These are phyloP conservation scores for Zoysia matrella DNA, from an alignment of 202 grass and related monocot genomes.

Conservation along the genomic window DNA sequence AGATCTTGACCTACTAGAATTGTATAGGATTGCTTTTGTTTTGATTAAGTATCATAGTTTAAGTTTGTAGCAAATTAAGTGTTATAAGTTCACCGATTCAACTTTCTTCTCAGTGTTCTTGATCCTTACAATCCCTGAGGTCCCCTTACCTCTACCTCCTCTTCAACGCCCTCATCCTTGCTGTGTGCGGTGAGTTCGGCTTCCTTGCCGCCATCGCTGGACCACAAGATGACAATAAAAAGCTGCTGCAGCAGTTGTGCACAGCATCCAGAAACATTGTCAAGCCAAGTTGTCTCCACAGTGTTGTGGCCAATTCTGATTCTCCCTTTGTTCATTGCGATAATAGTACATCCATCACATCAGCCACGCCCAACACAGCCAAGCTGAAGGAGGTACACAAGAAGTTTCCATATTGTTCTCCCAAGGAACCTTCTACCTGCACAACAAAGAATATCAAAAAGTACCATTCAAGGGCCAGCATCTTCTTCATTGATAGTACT, in stretches of 20 bases:
- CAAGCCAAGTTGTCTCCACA: not conserved
- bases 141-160: slow-evolving; percentile 72
- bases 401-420: not conserved
- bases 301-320: not conserved
- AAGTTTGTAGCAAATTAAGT: no score
- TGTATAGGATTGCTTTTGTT: no score
- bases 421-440: not conserved
- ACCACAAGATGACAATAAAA: slow-evolving; percentile 54
- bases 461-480: slow-evolving; percentile 61
- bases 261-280: not conserved
- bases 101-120: no score
- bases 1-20: no score
- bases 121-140: slow-evolving; percentile 51
- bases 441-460: slow-evolving; percentile 46
- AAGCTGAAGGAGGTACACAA: not conserved
- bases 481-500: slow-evolving; percentile 70
- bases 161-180: slow-evolving; percentile 67
- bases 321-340: not conserved
- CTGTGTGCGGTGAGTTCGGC: slow-evolving; percentile 59
- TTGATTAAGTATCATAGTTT: no score
- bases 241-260: not conserved
- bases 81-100: no score
- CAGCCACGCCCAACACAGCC: not conserved
- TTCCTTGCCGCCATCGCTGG: slow-evolving; percentile 46
- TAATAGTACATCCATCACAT: not conserved